These are phyloP conservation scores for Erythrophleum ivorense DNA, from an alignment of 331 rosid species.

Conservation along the genomic window DNA sequence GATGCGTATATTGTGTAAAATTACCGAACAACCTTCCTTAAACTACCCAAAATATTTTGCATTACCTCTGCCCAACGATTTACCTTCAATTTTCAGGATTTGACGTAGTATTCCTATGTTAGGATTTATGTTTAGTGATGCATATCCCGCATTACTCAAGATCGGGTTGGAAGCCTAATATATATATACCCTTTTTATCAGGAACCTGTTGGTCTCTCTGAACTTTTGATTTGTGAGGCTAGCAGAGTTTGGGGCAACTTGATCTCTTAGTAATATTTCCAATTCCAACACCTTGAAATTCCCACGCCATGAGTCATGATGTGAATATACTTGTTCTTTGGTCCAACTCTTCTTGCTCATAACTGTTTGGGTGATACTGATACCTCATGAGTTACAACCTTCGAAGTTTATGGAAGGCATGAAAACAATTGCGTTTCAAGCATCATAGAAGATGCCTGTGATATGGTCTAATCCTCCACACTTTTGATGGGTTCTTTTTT, in stretches of 20 bases:
- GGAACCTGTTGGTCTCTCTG: background rate
- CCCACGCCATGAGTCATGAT: background rate
- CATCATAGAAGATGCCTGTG: background rate
- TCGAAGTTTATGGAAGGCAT: background rate
- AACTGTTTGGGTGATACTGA: background rate
- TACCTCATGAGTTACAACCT: background rate
- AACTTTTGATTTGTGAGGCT: background rate
- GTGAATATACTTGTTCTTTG: background rate
- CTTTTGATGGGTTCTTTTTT: background rate
- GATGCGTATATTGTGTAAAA: background rate
- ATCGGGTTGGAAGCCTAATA: background rate
- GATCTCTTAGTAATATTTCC: background rate
- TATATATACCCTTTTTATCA: background rate
- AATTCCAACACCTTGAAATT: background rate
- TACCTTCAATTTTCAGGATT: background rate
- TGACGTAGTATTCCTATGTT: background rate
- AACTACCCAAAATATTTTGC: background rate
- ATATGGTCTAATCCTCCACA: background rate
- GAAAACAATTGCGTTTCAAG: background rate
- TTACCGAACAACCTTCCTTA: background rate
- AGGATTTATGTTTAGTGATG: background rate
- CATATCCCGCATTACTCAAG: background rate
- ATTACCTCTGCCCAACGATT: background rate
- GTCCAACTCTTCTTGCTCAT: background rate
- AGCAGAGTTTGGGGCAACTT: constrained; percentile 7